A percentile compares a stretch with the other conserved stretches of the same genome.
Conservation (phyloP, 305 asterid genomes). For the Stenogyne calaminthoides region DNA sequence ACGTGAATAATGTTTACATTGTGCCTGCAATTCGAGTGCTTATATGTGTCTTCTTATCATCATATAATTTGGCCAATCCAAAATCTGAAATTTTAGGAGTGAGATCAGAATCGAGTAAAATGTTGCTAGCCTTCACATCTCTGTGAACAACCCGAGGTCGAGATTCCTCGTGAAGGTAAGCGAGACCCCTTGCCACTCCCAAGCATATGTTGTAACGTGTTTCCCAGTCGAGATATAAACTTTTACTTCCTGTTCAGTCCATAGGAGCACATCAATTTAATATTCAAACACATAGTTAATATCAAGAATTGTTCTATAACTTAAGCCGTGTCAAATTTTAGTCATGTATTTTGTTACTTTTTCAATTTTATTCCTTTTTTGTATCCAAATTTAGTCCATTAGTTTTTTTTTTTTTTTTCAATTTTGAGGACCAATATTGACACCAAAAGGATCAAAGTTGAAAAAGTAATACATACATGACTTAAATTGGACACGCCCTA, state of each 20-base stretch:
- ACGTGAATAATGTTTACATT: slow-evolving; percentile 42
- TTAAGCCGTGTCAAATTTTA: too few species aligned
- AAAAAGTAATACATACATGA: too few species aligned
- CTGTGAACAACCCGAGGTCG: slow-evolving; percentile 77
- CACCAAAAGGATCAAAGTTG: too few species aligned
- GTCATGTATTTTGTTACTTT: too few species aligned
- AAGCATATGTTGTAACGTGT: slow-evolving; percentile 74
- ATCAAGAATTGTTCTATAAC: too few species aligned
- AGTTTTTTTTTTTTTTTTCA: too few species aligned
- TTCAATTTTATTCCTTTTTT: too few species aligned
- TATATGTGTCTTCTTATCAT: slow-evolving; percentile 79
- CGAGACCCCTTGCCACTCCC: slow-evolving; percentile 84
- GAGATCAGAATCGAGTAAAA: slow-evolving; percentile 71
- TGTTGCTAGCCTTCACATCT: slow-evolving; percentile 94
- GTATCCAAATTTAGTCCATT: too few species aligned
- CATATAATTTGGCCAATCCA: slow-evolving; percentile 86
- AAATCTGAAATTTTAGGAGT: slow-evolving; percentile 86
- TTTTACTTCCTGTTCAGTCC: slow-evolving; percentile 5
- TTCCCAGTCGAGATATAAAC: slow-evolving; percentile 66
- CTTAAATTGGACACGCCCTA: too few species aligned
- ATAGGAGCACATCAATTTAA: neutral
- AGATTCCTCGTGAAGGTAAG: slow-evolving; percentile 93
- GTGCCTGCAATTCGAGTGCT: slow-evolving; percentile 94
- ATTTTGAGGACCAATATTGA: too few species aligned
- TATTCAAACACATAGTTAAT: neutral